Conservation (phyloP, 164 flowering plant genomes). For the Stephania yunnanensis region DNA sequence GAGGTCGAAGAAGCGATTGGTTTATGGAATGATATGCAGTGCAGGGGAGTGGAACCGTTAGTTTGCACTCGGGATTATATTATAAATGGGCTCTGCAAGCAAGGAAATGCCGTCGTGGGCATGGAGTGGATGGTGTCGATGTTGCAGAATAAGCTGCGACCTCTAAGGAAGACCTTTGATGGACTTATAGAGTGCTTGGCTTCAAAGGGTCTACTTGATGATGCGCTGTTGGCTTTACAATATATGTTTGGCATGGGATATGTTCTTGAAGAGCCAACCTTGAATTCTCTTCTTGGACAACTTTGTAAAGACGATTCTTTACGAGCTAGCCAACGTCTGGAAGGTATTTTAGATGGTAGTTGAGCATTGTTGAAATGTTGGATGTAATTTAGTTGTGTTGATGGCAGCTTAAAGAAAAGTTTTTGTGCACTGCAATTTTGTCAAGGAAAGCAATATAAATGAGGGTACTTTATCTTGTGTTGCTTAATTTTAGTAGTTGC, state of each 20-base stretch:
- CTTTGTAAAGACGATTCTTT: constrained; percentile 24
- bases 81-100: constrained; percentile 39
- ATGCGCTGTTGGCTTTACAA: constrained; percentile 37
- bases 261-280: constrained; percentile 16
- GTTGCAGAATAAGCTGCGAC: constrained; percentile 37
- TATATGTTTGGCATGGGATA: constrained; percentile 39
- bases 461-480: not conserved
- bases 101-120: constrained; percentile 31
- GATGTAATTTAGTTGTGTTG: not conserved
- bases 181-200: constrained; percentile 32
- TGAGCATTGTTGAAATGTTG: constrained; percentile 3
- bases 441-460: not conserved
- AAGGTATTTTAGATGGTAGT: constrained; percentile 22
- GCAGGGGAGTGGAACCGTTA: constrained; percentile 33
- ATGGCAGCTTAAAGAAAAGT: not conserved
- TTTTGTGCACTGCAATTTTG: not conserved
- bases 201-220: constrained; percentile 29
- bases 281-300: constrained; percentile 21
- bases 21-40: constrained; percentile 40
- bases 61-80: constrained; percentile 27
- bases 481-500: not conserved
- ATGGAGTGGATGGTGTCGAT: constrained; percentile 41
- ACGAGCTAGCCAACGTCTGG: constrained; percentile 19
- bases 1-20: constrained; percentile 30
- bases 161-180: constrained; percentile 32